Evolutionary conservation across 176 grass and related monocot species (phyloP).

Genomic region (Microstegium vimineum): DNA sequence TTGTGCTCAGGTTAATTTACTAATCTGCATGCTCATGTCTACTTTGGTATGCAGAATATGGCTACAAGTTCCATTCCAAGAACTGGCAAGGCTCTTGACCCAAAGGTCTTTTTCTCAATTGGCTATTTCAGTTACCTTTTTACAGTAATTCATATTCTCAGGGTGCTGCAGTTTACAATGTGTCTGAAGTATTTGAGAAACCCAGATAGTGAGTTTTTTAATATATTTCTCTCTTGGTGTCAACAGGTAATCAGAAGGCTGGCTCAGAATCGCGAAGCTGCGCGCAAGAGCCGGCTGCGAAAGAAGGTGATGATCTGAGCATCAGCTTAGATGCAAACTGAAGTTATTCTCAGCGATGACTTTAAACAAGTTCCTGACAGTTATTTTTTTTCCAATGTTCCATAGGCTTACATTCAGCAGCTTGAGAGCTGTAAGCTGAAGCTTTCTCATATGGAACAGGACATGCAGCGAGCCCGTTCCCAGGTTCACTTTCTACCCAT

Average conservation of each 20-base stretch:
- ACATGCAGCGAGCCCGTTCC: conserved; percentile 68
- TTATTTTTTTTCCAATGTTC: neutral
- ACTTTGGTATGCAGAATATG: conserved; percentile 51
- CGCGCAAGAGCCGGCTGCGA: conserved; percentile 77
- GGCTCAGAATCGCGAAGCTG: conserved; percentile 95
- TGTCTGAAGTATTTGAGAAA: neutral
- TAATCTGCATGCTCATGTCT: conserved; percentile 6
- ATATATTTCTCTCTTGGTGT: conserved; percentile 6
- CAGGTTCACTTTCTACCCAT: conserved; percentile 42
- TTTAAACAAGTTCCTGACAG: conserved; percentile 6
- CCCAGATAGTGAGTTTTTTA: conserved; percentile 2
- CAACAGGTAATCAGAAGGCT: conserved; percentile 64
- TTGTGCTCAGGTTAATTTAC: neutral
- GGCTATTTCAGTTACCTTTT: neutral
- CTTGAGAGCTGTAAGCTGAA: conserved; percentile 75
- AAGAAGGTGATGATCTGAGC: conserved; percentile 60
- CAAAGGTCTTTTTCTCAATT: conserved; percentile 51
- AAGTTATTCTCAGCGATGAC: neutral
- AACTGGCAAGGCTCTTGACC: conserved; percentile 55
- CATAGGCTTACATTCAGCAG: conserved; percentile 78
- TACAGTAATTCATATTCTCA: neutral
- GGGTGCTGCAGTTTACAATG: neutral
- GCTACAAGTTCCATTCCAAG: conserved; percentile 37
- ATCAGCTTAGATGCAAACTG: neutral
- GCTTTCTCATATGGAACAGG: conserved; percentile 68